Percentiles rank a stretch among this genome's conserved stretches.
phyloP scores from a whole-genome alignment of 1,284 basidiomycete species.

The Tilletia walkeri region DNA sequence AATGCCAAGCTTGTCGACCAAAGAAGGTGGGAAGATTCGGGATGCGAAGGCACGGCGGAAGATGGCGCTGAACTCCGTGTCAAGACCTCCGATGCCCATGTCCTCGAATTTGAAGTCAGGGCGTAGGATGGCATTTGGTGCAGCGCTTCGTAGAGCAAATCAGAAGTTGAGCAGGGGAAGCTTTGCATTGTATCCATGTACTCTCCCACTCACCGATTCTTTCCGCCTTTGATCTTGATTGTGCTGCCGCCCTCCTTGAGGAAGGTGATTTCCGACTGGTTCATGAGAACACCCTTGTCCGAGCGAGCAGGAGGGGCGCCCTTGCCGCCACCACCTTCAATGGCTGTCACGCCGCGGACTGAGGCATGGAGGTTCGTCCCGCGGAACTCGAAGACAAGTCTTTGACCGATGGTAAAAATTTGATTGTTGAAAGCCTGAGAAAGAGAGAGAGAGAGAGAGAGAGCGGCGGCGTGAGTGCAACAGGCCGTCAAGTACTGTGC shows the following conservation, averaged over 20 bases:
- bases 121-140: conserved; percentile 90
- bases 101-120: conserved; percentile 99
- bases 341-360: conserved; percentile 67
- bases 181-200: conserved; percentile 35
- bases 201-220: conserved; percentile 67
- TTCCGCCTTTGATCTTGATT: conserved; percentile 88
- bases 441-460: background rate
- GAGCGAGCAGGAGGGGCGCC: conserved; percentile 12
- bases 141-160: conserved; percentile 63
- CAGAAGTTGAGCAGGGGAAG: background rate
- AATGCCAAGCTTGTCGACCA: conserved; percentile 97
- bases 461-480: background rate
- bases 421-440: conserved; percentile 65
- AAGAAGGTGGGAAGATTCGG: conserved; percentile 91
- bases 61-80: conserved; percentile 91
- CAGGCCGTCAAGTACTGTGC: too few species aligned
- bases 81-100: conserved; percentile 98
- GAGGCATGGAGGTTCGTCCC: conserved; percentile 77
- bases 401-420: conserved; percentile 65
- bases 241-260: conserved; percentile 75
- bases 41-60: conserved; percentile 98
- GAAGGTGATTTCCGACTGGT: conserved; percentile 84
- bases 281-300: conserved; percentile 73
- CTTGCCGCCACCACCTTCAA: conserved; percentile 59
- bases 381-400: conserved; percentile 85